Base-by-base conservation (phyloP, 164 flowering plant species). In the Cinnamomum micranthum region DNA sequence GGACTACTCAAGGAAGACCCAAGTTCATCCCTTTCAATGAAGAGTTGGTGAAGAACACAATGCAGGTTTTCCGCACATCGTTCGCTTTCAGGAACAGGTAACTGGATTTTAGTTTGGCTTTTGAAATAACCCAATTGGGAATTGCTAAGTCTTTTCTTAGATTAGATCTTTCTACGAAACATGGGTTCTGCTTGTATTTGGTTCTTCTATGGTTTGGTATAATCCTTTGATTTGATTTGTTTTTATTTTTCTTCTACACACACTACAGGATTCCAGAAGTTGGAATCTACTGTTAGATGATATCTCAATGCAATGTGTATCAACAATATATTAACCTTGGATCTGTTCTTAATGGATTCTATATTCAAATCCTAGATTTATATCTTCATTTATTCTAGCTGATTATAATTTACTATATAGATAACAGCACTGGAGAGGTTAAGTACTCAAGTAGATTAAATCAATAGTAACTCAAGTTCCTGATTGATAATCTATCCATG, bases 71-170 rank as follows among this genome's bases (percentile, higher is more conserved):
- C 71, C 82, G 80, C 50, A 94, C 97, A 7, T 90, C 95, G 10
- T 96, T 80, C 79, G 97, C 99, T 22, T 96, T 84, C 75, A 85
- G 98, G 77, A 92, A 93, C 85, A 91, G 92, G 99, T 92, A 82
- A 50, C 6, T 10, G 10, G 35, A 31, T 24, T 10, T 20, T 13
- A 14, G 13, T 55, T 55, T 9, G 47, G n/a, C 17, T 15, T 15
- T 20, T 20, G n/a, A 15, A 20, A 58, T 1, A 58, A 15, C 20
- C 62, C 17, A 31, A 31, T 31, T 31, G 6, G 4, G 35, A 31
- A 31, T 31, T 31, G 35, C 35, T 0, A 4, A 31, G 6, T 31
- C 6, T 4, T 31, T 31, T 31, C 35, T 31, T 31, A 31, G 35
- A 31, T 31, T 31, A 31, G 35, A 31, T 31, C 35, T 4, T 31